These are phyloP conservation scores for Pyrenula massariospora DNA, from an alignment of 495 filamentous ascomycete genomes.

Conservation along the genomic window DNA sequence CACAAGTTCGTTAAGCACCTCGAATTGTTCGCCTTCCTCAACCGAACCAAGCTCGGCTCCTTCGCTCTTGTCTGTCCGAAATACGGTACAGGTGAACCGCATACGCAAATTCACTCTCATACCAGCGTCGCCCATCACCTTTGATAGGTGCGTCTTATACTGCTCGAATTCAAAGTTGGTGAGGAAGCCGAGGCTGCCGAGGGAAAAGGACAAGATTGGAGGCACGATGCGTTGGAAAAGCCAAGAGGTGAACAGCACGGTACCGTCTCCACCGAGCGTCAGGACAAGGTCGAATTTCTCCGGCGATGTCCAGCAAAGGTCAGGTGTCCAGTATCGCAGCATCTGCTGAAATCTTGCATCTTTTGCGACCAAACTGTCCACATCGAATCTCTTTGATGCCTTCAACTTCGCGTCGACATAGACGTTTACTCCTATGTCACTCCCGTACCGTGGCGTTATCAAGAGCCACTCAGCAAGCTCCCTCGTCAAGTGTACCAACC, in stretches of 20 bases:
- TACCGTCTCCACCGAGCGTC: conserved; percentile 86
- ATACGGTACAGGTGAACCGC: conserved; percentile 95
- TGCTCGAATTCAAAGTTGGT: conserved; percentile 83
- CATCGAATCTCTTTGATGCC: conserved; percentile 76
- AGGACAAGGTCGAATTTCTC: conserved; percentile 89
- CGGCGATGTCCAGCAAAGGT: conserved; percentile 79
- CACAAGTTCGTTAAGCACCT: conserved; percentile 93
- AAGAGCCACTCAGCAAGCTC: conserved; percentile 81
- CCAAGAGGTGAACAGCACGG: conserved; percentile 86
- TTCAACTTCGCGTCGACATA: conserved; percentile 89
- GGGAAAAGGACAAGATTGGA: conserved; percentile 76
- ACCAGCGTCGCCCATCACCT: conserved; percentile 79
- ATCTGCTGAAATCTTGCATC: conserved; percentile 62
- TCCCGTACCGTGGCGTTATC: conserved; percentile 70
- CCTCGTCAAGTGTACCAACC: conserved; percentile 72
- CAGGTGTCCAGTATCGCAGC: conserved; percentile 88
- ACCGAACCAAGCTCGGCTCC: conserved; percentile 37
- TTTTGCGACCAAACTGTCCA: conserved; percentile 55
- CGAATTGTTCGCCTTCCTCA: conserved; percentile 75
- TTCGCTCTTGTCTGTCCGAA: conserved; percentile 43
- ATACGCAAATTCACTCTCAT: conserved; percentile 94
- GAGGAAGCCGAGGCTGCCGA: conserved; percentile 83
- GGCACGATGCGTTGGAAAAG: conserved; percentile 89
- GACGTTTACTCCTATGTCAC: conserved; percentile 71
- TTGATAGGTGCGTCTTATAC: conserved; percentile 71